phyloP scores from a whole-genome alignment of 305 asterid genomes.

The Fraxinus sp. region DNA sequence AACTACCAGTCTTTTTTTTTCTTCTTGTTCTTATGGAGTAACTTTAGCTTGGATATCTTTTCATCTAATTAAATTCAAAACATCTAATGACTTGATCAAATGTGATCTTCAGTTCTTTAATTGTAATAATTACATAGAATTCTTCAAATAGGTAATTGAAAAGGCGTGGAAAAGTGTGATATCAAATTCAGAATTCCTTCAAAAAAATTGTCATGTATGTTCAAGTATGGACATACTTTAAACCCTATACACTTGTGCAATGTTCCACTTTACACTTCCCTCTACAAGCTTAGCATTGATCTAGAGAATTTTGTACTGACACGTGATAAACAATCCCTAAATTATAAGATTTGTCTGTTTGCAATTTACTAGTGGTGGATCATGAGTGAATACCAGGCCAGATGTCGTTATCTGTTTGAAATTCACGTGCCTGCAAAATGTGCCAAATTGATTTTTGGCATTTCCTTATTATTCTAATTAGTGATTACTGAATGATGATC shows the following conservation, averaged over 20 bases:
- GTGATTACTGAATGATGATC: neutral
- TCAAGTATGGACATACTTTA: neutral
- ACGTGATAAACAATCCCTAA: neutral
- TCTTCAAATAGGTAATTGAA: neutral
- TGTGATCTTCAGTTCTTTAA: neutral
- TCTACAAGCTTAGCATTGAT: neutral
- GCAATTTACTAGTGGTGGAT: neutral
- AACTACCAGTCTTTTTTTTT: neutral
- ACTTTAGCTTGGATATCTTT: neutral
- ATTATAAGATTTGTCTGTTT: neutral
- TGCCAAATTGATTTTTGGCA: neutral
- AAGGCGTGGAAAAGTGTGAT: neutral
- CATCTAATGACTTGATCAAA: neutral
- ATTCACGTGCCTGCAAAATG: neutral
- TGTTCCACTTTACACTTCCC: neutral
- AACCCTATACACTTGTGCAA: neutral
- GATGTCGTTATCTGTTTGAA: neutral
- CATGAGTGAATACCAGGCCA: neutral
- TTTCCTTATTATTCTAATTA: neutral
- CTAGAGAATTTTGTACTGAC: neutral
- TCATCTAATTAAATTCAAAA: neutral
- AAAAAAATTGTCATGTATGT: neutral
- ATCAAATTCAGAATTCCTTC: neutral
- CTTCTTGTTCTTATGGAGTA: neutral
- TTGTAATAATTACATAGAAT: neutral